Conservation (phyloP, 805 yeast species). For the Saturnispora sanitii region DNA sequence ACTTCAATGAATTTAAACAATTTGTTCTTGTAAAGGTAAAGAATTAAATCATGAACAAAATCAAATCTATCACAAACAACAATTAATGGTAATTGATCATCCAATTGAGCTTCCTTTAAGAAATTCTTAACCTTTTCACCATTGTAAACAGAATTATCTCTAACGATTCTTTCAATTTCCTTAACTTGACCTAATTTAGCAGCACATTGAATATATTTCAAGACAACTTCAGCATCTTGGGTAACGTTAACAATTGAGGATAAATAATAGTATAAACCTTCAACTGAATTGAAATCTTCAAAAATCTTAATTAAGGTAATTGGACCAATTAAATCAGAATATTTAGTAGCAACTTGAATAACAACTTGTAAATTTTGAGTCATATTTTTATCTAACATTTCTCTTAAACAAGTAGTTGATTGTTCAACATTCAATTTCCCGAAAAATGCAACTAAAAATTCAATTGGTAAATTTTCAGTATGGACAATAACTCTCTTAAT, state of each 20-base stretch:
- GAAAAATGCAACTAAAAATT: constrained; percentile 88
- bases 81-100: constrained; percentile 92
- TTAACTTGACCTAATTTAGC: constrained; percentile 80
- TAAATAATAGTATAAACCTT: constrained; percentile 90
- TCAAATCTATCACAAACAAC: constrained; percentile 90
- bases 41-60: constrained; percentile 86
- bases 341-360: constrained; percentile 94
- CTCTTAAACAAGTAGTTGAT: constrained; percentile 76
- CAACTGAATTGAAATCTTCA: constrained; percentile 86
- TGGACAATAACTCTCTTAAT: constrained; percentile 91
- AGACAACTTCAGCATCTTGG: constrained; percentile 89
- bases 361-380: constrained; percentile 87
- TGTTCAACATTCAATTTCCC: constrained; percentile 94
- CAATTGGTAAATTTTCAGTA: constrained; percentile 75
- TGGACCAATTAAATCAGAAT: constrained; percentile 88
- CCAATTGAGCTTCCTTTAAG: constrained; percentile 85
- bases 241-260: constrained; percentile 89
- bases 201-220: constrained; percentile 93
- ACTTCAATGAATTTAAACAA: constrained; percentile 95
- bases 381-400: constrained; percentile 61
- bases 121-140: constrained; percentile 97
- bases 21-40: constrained; percentile 90
- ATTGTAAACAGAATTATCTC: constrained; percentile 88
- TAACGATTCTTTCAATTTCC: constrained; percentile 92
- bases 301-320: constrained; percentile 76